A percentile compares a stretch with the other conserved stretches of the same genome.
Conservation (phyloP, 2,329 filamentous ascomycete species). For the Sclerotinia glacialis region DNA sequence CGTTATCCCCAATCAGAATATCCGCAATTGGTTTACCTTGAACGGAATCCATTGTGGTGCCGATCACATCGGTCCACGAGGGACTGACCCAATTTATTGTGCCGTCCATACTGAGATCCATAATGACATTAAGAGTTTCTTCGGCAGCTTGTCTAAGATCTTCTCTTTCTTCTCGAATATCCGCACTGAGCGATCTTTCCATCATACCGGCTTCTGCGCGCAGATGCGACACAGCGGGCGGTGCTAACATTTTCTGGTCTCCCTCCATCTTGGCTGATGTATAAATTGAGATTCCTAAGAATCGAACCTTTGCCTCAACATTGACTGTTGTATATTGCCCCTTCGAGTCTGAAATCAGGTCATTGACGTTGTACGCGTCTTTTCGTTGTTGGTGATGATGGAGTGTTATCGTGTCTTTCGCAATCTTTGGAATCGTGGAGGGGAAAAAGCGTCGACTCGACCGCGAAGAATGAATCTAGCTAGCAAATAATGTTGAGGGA, state of each 20-base stretch:
- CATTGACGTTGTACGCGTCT: conserved; percentile 19
- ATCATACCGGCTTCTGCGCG: conserved; percentile 44
- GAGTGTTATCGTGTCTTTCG: conserved; percentile 13
- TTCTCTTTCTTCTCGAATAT: conserved; percentile 89
- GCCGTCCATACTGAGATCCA: conserved; percentile 88
- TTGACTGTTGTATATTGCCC: conserved; percentile 19
- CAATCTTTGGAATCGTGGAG: conserved; percentile 19
- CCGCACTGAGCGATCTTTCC: conserved; percentile 72
- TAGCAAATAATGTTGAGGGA: conserved; percentile 14
- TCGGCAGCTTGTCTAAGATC: conserved; percentile 94
- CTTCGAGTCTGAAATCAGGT: not conserved
- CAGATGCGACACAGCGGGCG: conserved; percentile 36
- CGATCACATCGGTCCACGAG: conserved; percentile 91
- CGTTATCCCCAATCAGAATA: conserved; percentile 67
- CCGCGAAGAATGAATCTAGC: conserved; percentile 15
- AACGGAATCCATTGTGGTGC: conserved; percentile 69
- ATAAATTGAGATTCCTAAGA: conserved; percentile 21
- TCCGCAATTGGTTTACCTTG: conserved; percentile 76
- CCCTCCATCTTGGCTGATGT: conserved; percentile 27
- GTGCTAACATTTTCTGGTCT: conserved; percentile 35
- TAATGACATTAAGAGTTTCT: conserved; percentile 92
- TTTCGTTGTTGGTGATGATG: conserved; percentile 8
- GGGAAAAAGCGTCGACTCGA: conserved; percentile 13
- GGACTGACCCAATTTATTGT: conserved; percentile 94
- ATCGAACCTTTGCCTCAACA: conserved; percentile 20